These are phyloP conservation scores for Boletus sp. DNA, from an alignment of 768 basidiomycete species.

Conservation along the genomic window DNA sequence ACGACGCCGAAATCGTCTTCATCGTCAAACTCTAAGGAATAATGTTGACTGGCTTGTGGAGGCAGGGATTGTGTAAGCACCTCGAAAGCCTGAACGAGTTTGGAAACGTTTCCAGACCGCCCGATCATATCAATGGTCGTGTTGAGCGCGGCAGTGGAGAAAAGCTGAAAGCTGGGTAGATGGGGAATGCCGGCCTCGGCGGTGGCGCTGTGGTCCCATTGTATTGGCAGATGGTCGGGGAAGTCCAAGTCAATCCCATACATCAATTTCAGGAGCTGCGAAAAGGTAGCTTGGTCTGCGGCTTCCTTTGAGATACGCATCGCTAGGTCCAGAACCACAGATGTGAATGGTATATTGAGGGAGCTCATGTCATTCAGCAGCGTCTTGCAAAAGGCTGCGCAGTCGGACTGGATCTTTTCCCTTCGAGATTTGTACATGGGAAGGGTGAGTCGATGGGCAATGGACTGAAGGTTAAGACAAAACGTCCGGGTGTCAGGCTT, in stretches of 20 bases:
- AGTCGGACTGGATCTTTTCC: conserved; percentile 38
- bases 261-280: conserved; percentile 57
- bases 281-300: conserved; percentile 53
- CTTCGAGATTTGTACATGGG: conserved; percentile 46
- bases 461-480: conserved; percentile 62
- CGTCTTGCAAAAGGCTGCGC: conserved; percentile 46
- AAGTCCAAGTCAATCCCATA: conserved; percentile 78
- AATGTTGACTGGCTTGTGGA: conserved; percentile 40
- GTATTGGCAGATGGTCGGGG: conserved; percentile 61
- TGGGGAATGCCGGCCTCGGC: conserved; percentile 11
- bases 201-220: conserved; percentile 8
- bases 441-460: conserved; percentile 64
- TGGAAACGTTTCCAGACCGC: conserved; percentile 54
- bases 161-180: conserved; percentile 37
- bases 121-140: conserved; percentile 73
- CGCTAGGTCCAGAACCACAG: conserved; percentile 63
- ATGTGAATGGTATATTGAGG: conserved; percentile 47
- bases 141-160: conserved; percentile 69
- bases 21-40: conserved; percentile 60
- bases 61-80: conserved; percentile 74
- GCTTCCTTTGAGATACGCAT: conserved; percentile 68
- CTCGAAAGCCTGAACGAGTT: conserved; percentile 74
- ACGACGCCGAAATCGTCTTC: conserved; percentile 53
- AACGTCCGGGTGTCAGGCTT: conserved; percentile 56
- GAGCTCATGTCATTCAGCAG: conserved; percentile 60